A percentile compares a stretch with the other conserved stretches of the same genome.
phyloP scores from a whole-genome alignment of 2,329 filamentous ascomycete species.

The Arthroderma sp. region DNA sequence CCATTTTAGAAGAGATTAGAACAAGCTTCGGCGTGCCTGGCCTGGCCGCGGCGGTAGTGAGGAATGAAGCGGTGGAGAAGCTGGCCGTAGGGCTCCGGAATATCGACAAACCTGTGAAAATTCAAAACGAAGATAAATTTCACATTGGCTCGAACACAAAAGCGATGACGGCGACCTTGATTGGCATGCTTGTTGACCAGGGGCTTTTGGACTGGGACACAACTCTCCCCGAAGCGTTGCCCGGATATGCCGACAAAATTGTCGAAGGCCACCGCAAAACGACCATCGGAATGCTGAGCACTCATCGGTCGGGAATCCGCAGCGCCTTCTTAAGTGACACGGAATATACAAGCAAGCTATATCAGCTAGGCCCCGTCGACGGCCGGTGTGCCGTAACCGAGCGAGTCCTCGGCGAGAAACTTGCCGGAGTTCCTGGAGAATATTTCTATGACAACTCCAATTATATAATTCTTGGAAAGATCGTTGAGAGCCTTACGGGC shows the following conservation, averaged over 20 bases:
- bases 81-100: constrained; percentile 4
- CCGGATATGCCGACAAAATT: background rate
- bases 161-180: constrained; percentile 6
- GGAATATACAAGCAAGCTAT: constrained; percentile 2
- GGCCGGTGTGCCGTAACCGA: constrained; percentile 2
- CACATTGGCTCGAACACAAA: constrained; percentile 6
- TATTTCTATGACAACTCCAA: constrained; percentile 7
- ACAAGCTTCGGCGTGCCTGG: constrained; percentile 3
- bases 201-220: constrained; percentile 4
- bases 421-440: background rate
- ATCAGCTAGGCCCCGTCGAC: constrained; percentile 2
- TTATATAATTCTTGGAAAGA: constrained; percentile 6
- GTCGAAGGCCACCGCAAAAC: constrained; percentile 3
- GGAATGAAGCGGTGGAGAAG: background rate
- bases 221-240: constrained; percentile 4
- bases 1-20: constrained; percentile 3
- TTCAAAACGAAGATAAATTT: constrained; percentile 3
- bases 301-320: constrained; percentile 5
- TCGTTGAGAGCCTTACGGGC: constrained; percentile 4
- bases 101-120: background rate
- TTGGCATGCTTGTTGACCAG: constrained; percentile 5
- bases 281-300: constrained; percentile 6
- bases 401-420: constrained; percentile 3
- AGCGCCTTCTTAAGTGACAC: background rate
- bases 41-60: constrained; percentile 1